These are phyloP conservation scores for Penicillium hordei DNA, from an alignment of 2,329 filamentous ascomycete genomes.

Conservation along the genomic window DNA sequence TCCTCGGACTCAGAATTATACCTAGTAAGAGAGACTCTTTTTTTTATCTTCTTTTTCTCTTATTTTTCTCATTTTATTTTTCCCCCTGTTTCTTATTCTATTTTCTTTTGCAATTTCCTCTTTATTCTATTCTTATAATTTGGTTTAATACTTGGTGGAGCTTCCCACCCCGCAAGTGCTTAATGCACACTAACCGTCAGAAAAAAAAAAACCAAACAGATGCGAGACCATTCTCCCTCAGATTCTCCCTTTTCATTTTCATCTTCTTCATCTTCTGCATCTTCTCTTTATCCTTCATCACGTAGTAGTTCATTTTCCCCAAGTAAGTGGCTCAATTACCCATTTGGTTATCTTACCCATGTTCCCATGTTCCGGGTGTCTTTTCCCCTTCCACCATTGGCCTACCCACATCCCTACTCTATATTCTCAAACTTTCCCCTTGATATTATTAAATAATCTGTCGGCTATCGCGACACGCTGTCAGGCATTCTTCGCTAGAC, in stretches of 20 bases:
- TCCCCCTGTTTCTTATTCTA: too few species aligned
- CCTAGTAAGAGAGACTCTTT: neutral
- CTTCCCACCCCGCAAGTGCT: slow-evolving; percentile 9
- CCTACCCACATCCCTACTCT: slow-evolving; percentile 1
- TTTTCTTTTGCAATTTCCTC: neutral
- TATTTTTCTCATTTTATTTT: neutral
- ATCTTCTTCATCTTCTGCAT: slow-evolving; percentile 24
- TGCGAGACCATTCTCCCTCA: slow-evolving; percentile 13
- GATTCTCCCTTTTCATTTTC: slow-evolving; percentile 22
- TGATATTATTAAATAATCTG: neutral
- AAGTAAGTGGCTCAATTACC: slow-evolving; percentile 15
- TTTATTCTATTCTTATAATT: neutral
- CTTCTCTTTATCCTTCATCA: slow-evolving; percentile 35
- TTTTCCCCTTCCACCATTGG: slow-evolving; percentile 9
- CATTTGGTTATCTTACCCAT: neutral
- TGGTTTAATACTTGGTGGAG: neutral
- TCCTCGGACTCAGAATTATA: neutral
- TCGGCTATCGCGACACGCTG: slow-evolving; percentile 10
- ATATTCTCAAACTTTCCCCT: slow-evolving; percentile 10
- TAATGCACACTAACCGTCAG: slow-evolving; percentile 11
- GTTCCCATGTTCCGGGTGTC: neutral
- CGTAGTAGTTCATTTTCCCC: slow-evolving; percentile 26
- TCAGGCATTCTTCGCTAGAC: slow-evolving; percentile 21
- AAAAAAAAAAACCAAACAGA: slow-evolving; percentile 3
- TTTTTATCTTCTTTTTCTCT: neutral